phyloP scores from a whole-genome alignment of 371 early-diverging fungal species.

The Spraguea lophii region DNA sequence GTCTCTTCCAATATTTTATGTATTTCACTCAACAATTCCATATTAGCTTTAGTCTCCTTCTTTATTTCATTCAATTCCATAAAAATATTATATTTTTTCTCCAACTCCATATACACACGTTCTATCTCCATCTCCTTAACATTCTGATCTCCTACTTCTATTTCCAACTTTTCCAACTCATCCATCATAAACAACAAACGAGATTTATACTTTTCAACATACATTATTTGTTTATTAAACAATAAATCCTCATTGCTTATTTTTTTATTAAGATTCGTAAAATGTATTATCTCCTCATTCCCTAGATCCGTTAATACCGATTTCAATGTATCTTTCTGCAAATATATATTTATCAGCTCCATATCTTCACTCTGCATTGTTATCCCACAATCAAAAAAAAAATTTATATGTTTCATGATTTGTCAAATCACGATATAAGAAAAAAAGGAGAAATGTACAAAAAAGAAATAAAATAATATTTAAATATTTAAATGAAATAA shows the following conservation, averaged over 20 bases:
- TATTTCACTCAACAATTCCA: constrained; percentile 26
- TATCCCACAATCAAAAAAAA: no score
- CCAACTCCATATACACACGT: constrained; percentile 25
- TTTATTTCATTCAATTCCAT: constrained; percentile 31
- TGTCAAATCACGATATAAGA: no score
- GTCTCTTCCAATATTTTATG: constrained; percentile 36
- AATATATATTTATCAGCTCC: constrained; percentile 32
- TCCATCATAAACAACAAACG: constrained; percentile 22
- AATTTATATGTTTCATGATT: no score
- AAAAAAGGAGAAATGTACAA: no score
- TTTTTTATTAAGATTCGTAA: constrained; percentile 14
- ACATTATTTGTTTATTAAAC: constrained; percentile 20
- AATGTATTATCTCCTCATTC: constrained; percentile 29
- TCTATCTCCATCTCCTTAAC: constrained; percentile 6
- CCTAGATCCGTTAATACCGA: constrained; percentile 36
- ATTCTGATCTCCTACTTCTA: constrained; percentile 5
- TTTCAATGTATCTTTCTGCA: constrained; percentile 34
- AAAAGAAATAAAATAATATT: no score
- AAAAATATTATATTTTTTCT: constrained; percentile 34
- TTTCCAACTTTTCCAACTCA: constrained; percentile 10
- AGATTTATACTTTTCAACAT: constrained; percentile 32
- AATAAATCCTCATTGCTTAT: constrained; percentile 12
- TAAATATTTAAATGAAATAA: no score
- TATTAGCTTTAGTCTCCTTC: constrained; percentile 18
- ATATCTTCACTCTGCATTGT: constrained; percentile 45